Evolutionary conservation across 805 yeast species (phyloP).

Genomic region (Helenozyma rhizophorensis): DNA sequence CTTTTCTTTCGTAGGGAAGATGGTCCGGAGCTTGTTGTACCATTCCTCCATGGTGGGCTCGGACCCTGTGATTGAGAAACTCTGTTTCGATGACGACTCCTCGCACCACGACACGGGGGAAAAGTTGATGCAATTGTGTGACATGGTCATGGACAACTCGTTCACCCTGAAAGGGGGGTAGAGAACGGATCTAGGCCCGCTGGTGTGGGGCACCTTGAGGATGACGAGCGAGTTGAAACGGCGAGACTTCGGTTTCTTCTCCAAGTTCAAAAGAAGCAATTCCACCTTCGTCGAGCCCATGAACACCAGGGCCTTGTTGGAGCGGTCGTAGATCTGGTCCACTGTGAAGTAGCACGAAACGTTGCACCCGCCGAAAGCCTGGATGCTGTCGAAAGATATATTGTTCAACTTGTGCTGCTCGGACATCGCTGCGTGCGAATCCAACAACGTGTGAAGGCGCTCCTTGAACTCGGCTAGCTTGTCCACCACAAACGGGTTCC

Average conservation of each 20-base stretch:
- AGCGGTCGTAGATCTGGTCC: conserved; percentile 33
- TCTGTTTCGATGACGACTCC: conserved; percentile 11
- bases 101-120: conserved; percentile 8
- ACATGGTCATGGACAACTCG: conserved; percentile 25
- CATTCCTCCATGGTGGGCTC: conserved; percentile 22
- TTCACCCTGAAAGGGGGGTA: conserved; percentile 41
- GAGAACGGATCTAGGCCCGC: conserved; percentile 26
- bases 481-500: conserved; percentile 39
- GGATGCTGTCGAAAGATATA: conserved; percentile 33
- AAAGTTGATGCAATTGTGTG: conserved; percentile 14
- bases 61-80: conserved; percentile 16
- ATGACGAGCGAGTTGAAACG: conserved; percentile 36
- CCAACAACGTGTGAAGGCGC: conserved; percentile 16
- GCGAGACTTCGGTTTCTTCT: conserved; percentile 4
- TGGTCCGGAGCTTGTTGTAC: conserved; percentile 26
- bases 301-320: conserved; percentile 19
- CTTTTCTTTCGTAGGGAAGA: conserved; percentile 27
- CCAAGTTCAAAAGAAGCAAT: conserved; percentile 31
- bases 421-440: conserved; percentile 9
- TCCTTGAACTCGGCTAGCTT: conserved; percentile 18
- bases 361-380: conserved; percentile 21
- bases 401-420: conserved; percentile 22
- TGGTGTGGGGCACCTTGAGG: conserved; percentile 19
- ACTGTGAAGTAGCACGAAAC: conserved; percentile 38
- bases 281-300: conserved; percentile 22